Evolutionary conservation across 2,329 filamentous ascomycete genomes (phyloP).

Genomic region (Ilyonectria destructans): DNA sequence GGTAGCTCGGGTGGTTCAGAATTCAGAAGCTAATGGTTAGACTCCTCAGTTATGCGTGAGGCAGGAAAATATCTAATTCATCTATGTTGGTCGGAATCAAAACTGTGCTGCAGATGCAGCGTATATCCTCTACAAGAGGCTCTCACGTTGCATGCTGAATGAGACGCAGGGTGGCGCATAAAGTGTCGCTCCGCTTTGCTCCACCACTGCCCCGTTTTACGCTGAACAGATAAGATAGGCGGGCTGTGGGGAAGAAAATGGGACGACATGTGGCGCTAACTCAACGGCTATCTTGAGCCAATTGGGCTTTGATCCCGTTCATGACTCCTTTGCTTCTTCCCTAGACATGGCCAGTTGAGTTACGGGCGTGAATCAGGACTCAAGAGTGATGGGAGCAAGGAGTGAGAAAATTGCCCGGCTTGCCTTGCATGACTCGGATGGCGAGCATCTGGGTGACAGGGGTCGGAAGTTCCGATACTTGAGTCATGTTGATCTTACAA

Average conservation of each 20-base stretch:
- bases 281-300: background rate
- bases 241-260: conserved; percentile 2
- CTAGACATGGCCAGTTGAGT: background rate
- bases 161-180: too few species aligned
- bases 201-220: background rate
- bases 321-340: background rate
- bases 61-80: too few species aligned
- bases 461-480: background rate
- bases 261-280: conserved; percentile 2
- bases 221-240: background rate
- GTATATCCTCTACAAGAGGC: too few species aligned
- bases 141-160: too few species aligned
- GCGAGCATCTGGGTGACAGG: too few species aligned
- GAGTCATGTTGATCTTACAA: background rate
- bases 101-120: too few species aligned
- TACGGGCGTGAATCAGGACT: background rate
- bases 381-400: background rate
- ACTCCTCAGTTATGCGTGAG: too few species aligned
- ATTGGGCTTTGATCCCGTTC: background rate
- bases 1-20: too few species aligned
- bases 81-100: too few species aligned
- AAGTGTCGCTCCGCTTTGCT: background rate
- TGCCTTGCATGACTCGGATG: background rate
- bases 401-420: too few species aligned
- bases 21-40: too few species aligned